Evolutionary conservation across 2,329 filamentous ascomycete genomes (phyloP).

Genomic region (Claviceps lovelessii): DNA sequence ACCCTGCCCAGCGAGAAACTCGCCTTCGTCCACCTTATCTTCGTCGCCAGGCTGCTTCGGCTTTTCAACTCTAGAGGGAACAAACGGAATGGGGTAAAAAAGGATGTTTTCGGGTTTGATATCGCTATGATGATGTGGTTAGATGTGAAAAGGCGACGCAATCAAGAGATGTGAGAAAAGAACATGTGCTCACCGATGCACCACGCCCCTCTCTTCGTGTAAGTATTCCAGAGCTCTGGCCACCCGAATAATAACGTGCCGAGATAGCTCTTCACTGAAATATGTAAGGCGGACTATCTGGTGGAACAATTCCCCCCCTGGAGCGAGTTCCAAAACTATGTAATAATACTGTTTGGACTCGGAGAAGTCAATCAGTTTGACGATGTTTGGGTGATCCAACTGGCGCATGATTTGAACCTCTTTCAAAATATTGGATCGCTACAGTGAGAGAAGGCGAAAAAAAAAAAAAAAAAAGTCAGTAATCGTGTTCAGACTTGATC

Average conservation of each 20-base stretch:
- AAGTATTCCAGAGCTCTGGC: conserved; percentile 89
- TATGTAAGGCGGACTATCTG: conserved; percentile 97
- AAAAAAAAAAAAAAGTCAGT: conserved; percentile 4
- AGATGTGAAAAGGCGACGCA: not conserved
- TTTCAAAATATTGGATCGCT: conserved; percentile 96
- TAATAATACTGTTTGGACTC: conserved; percentile 95
- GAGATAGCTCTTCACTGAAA: conserved; percentile 88
- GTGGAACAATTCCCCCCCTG: conserved; percentile 93
- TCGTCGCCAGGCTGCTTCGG: conserved; percentile 79
- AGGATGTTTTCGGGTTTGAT: conserved; percentile 98
- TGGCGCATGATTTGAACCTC: conserved; percentile 98
- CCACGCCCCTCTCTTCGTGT: conserved; percentile 87
- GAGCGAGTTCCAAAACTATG: conserved; percentile 88
- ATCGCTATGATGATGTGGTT: conserved; percentile 42
- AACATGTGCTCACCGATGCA: conserved; percentile 59
- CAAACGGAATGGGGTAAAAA: conserved; percentile 72
- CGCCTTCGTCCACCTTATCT: conserved; percentile 92
- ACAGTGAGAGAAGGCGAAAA: conserved; percentile 5
- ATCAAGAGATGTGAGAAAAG: not conserved
- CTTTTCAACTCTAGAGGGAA: conserved; percentile 68
- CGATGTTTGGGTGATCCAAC: conserved; percentile 89
- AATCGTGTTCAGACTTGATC: not conserved
- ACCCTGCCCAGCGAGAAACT: conserved; percentile 70
- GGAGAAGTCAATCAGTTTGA: conserved; percentile 84
- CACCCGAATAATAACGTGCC: conserved; percentile 89